phyloP scores from a whole-genome alignment of 148 eudicot species.

The Rhododendron griersonianum region DNA sequence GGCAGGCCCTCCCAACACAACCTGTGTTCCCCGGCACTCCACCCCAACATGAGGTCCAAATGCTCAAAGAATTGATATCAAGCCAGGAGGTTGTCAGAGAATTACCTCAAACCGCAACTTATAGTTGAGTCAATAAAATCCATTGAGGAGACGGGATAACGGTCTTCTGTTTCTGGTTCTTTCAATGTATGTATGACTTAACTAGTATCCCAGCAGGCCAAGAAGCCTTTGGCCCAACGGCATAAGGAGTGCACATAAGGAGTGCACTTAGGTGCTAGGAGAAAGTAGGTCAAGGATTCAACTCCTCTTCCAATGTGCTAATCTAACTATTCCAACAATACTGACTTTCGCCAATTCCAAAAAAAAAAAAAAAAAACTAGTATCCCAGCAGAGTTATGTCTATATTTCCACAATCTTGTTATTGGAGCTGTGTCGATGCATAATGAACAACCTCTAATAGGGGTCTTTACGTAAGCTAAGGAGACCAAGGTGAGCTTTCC shows the following conservation, averaged over 20 bases:
- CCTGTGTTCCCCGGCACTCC: background rate
- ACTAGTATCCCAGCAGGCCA: background rate
- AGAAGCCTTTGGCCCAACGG: background rate
- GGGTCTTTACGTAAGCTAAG: background rate
- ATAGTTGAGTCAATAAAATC: background rate
- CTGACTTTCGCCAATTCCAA: background rate
- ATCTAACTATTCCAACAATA: too few relatives aligned
- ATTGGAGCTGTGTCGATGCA: background rate
- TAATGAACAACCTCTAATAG: background rate
- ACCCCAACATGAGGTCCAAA: background rate
- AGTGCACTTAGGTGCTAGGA: background rate
- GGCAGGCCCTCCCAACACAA: background rate
- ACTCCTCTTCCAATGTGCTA: background rate
- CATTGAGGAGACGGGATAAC: background rate
- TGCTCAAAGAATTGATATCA: background rate
- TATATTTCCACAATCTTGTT: background rate
- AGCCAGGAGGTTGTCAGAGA: background rate
- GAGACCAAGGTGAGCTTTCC: background rate
- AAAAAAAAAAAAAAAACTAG: background rate
- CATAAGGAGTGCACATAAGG: background rate
- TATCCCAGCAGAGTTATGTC: background rate
- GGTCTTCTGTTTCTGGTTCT: background rate
- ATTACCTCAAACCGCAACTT: background rate
- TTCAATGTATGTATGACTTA: background rate
- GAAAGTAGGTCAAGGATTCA: background rate